Evolutionary conservation across 2,329 filamentous ascomycete genomes (phyloP).

Genomic region (Colletotrichum sp.): DNA sequence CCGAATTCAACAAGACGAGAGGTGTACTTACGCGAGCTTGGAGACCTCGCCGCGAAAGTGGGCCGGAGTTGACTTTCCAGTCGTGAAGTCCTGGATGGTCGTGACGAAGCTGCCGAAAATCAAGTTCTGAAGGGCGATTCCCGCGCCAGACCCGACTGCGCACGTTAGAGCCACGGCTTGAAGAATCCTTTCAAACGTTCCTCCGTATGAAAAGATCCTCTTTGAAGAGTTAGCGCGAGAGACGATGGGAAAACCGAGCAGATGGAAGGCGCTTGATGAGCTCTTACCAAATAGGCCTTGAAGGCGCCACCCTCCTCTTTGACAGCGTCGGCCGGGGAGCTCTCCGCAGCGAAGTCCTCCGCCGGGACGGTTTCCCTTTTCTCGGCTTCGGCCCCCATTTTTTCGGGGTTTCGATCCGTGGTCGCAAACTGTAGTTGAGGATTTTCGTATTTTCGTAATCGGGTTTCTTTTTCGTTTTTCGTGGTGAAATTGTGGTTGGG

Average conservation of each 20-base stretch:
- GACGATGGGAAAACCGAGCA: background rate
- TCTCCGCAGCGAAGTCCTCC: background rate
- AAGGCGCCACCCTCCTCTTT: slow-evolving; percentile 20
- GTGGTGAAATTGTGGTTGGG: background rate
- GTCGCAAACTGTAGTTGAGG: background rate
- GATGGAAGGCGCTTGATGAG: background rate
- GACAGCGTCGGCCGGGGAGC: slow-evolving; percentile 3
- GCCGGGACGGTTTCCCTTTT: slow-evolving; percentile 1
- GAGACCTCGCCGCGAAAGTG: slow-evolving; percentile 34
- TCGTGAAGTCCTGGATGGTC: slow-evolving; percentile 36
- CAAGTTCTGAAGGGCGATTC: slow-evolving; percentile 41
- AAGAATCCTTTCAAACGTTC: slow-evolving; percentile 30
- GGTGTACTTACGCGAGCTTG: slow-evolving; percentile 32
- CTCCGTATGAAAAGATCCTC: slow-evolving; percentile 36
- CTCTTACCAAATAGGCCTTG: slow-evolving; percentile 22
- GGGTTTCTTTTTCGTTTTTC: background rate
- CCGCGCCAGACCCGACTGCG: slow-evolving; percentile 41
- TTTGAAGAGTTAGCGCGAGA: background rate
- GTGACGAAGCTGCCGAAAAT: slow-evolving; percentile 44
- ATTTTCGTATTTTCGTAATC: background rate
- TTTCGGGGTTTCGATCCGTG: background rate
- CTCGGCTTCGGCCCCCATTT: slow-evolving; percentile 6
- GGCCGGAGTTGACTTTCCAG: slow-evolving; percentile 25
- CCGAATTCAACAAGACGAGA: no score
- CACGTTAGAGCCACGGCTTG: slow-evolving; percentile 33